A percentile compares a stretch with the other conserved stretches of the same genome.
Conservation (phyloP, 2,329 filamentous ascomycete species). For the Aspergillus fructus region DNA sequence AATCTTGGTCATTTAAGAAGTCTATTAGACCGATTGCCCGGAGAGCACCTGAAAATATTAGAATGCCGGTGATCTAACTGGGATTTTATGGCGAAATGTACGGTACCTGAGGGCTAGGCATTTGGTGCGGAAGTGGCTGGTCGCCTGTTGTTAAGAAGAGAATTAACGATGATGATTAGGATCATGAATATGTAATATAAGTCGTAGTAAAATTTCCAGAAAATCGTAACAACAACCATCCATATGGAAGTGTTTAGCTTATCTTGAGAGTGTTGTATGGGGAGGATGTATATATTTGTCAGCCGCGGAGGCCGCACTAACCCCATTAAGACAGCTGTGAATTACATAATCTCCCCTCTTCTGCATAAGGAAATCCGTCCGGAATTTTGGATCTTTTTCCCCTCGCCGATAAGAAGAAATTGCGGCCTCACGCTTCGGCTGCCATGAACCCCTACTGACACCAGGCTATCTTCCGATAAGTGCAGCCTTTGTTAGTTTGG, state of each 20-base stretch:
- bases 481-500: not conserved
- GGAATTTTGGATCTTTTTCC: slow-evolving; percentile 20
- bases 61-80: not conserved
- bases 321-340: slow-evolving; percentile 3
- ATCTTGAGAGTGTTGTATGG: not conserved
- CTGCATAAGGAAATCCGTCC: slow-evolving; percentile 18
- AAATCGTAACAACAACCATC: too few species aligned
- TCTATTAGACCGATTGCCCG: not conserved
- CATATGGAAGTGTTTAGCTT: too few species aligned
- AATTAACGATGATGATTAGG: too few species aligned
- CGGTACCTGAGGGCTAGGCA: not conserved
- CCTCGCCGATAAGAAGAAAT: slow-evolving; percentile 27
- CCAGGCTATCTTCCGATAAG: not conserved
- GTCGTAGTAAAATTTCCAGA: too few species aligned
- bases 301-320: not conserved
- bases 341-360: slow-evolving; percentile 15
- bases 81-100: not conserved
- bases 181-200: too few species aligned
- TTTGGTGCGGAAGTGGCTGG: not conserved
- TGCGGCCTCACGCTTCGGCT: slow-evolving; percentile 12
- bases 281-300: slow-evolving; percentile 5
- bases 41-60: slow-evolving; percentile 1
- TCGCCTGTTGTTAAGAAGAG: too few species aligned
- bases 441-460: slow-evolving; percentile 13
- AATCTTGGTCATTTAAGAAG: slow-evolving; percentile 8